Evolutionary conservation across 2,329 filamentous ascomycete species (phyloP).

Genomic region (Arthrobotrys conoides): DNA sequence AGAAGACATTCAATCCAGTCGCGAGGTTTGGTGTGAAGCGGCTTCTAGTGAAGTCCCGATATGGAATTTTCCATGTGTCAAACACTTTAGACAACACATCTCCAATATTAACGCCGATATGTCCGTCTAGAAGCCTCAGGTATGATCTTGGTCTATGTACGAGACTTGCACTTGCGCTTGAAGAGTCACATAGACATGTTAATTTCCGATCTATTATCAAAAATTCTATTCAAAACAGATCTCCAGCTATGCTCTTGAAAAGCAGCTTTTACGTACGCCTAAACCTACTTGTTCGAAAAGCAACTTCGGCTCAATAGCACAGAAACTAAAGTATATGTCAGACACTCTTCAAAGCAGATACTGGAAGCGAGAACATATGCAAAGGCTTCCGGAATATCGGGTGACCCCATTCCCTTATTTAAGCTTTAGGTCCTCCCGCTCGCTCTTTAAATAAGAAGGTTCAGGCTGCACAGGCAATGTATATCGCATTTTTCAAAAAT

Average conservation of each 20-base stretch:
- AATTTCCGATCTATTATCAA: background rate
- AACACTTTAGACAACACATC: background rate
- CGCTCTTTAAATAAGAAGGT: too few species aligned
- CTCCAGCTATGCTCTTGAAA: background rate
- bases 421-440: too few species aligned
- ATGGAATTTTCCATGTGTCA: background rate
- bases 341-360: background rate
- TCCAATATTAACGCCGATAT: too few species aligned
- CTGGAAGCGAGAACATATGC: conserved; percentile 11
- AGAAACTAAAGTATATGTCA: conserved; percentile 18
- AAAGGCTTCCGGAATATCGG: background rate
- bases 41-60: background rate
- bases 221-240: background rate
- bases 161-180: too few species aligned
- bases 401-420: too few species aligned
- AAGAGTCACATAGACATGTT: background rate
- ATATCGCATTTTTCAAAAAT: too few species aligned
- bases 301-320: conserved; percentile 33
- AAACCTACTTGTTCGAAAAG: background rate
- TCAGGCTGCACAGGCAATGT: too few species aligned
- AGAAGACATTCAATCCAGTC: conserved; percentile 3
- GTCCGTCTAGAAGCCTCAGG: too few species aligned
- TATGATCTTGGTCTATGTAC: too few species aligned
- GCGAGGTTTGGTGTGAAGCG: conserved; percentile 22
- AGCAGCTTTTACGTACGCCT: background rate